phyloP scores from a whole-genome alignment of 495 filamentous ascomycete species.

The Parathielavia hyrcaniae region DNA sequence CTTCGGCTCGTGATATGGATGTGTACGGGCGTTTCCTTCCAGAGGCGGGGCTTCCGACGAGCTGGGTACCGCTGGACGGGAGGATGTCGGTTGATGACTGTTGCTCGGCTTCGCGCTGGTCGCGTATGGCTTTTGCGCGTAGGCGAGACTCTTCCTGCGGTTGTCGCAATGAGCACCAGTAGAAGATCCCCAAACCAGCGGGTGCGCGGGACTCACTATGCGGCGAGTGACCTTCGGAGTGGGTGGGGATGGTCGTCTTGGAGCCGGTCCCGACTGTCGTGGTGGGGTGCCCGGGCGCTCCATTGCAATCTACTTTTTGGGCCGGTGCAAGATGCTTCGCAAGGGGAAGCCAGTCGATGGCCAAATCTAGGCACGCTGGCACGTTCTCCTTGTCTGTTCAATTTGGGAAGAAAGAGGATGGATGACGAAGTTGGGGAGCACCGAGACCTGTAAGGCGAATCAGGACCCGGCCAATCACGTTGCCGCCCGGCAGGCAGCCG shows the following conservation, averaged over 20 bases:
- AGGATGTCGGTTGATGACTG: conserved; percentile 32
- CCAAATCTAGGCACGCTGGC: neutral
- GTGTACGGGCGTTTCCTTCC: conserved; percentile 49
- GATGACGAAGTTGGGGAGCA: no score
- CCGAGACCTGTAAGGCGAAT: no score
- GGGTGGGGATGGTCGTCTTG: conserved; percentile 47
- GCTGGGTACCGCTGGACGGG: conserved; percentile 33
- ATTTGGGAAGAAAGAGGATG: no score
- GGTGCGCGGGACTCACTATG: conserved; percentile 47
- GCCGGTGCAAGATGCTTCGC: neutral
- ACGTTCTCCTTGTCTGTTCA: no score
- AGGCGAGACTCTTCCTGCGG: conserved; percentile 80
- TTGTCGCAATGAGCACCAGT: neutral
- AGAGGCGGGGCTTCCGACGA: conserved; percentile 29
- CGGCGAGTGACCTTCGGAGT: conserved; percentile 70
- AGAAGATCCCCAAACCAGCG: neutral
- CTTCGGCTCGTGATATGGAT: conserved; percentile 54
- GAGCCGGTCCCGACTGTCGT: conserved; percentile 26
- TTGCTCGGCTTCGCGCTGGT: conserved; percentile 56
- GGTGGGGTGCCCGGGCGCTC: conserved; percentile 60
- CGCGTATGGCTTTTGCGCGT: conserved; percentile 81
- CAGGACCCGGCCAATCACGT: neutral
- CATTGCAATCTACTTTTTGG: conserved; percentile 24
- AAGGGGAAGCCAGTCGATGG: neutral
- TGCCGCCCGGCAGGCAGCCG: neutral